Evolutionary conservation across 179 eudicot genomes (phyloP), one percentile per base, ranked within the genome.

Genomic region (Corrigiola litoralis): DNA sequence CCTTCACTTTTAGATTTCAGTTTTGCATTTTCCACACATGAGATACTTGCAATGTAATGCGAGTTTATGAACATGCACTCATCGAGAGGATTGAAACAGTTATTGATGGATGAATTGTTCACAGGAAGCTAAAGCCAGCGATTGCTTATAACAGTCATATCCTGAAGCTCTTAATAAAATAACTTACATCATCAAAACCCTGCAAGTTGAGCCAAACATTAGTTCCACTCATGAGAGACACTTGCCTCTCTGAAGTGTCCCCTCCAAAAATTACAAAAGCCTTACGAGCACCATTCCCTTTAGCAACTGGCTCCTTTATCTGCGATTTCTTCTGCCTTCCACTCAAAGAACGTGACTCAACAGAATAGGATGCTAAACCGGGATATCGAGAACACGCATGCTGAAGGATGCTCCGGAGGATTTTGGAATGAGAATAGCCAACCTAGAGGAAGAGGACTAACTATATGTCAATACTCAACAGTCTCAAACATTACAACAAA

Each of bases 151-250:
- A 25, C 7, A 58, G n/a, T 46, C 23, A 2, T 36, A 20, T 41
- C 48, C 2, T 29, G 34, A n/a, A 34, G 7, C 11, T 32, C 17
- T 16, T 28, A 16, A 28, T 51, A 8, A 34, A 54, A 25, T 49
- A 25, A 77, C 97, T 81, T 74, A 91, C 97, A 88, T 91, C 86
- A 67, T 78, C 79, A 63, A 82, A 86, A 44, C 76, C 81, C 75
- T 77, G 90, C 73, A 91, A 75, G 71, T 88, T 88, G 73, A 91
- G 88, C 97, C 97, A 91, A 65, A 88, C 96, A 76, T 91, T 91
- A 17, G 97, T 88, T 65, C 97, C 97, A 63, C 97, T 91, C 96
- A 91, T 91, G 40, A 91, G 84, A 55, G 97, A 91, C 37, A 91
- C 97, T 77, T 91, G 97, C 42, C 96, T 83, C 71, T 91, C 97